These are phyloP conservation scores for Athelia psychrophila DNA, from an alignment of 1,284 basidiomycete genomes.

Conservation along the genomic window DNA sequence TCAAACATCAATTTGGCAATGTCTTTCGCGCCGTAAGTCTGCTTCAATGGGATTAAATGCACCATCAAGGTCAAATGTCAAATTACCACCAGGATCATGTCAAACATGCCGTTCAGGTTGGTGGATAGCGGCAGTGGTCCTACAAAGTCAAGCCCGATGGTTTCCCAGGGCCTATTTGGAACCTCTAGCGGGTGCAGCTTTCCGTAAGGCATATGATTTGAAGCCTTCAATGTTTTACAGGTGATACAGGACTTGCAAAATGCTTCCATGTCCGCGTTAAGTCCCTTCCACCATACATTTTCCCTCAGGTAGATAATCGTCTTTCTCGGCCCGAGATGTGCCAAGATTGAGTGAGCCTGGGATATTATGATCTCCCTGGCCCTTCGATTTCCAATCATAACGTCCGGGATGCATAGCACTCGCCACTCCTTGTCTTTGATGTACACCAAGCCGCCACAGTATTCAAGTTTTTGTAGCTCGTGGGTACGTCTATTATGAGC, in stretches of 20 bases:
- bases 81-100: constrained; percentile 30
- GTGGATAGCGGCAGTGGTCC: constrained; percentile 29
- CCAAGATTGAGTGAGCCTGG: constrained; percentile 25
- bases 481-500: constrained; percentile 7
- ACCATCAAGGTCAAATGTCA: constrained; percentile 30
- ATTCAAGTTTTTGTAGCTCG: constrained; percentile 13
- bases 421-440: constrained; percentile 7
- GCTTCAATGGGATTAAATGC: constrained; percentile 23
- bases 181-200: constrained; percentile 20
- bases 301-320: constrained; percentile 21
- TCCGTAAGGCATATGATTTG: constrained; percentile 21
- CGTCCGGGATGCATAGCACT: constrained; percentile 14
- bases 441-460: constrained; percentile 11
- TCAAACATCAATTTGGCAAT: constrained; percentile 21
- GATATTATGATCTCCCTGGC: constrained; percentile 22
- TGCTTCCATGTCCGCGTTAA: constrained; percentile 16
- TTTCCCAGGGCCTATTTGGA: constrained; percentile 22
- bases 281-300: constrained; percentile 27
- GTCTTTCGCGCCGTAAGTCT: constrained; percentile 14
- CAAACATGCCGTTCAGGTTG: constrained; percentile 22
- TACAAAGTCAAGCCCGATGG: constrained; percentile 34
- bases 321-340: constrained; percentile 24
- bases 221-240: constrained; percentile 22
- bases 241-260: constrained; percentile 23
- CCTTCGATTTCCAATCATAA: constrained; percentile 9